Base-by-base conservation (phyloP, 2,329 filamentous ascomycete genomes). In the Penicillium sp. region DNA sequence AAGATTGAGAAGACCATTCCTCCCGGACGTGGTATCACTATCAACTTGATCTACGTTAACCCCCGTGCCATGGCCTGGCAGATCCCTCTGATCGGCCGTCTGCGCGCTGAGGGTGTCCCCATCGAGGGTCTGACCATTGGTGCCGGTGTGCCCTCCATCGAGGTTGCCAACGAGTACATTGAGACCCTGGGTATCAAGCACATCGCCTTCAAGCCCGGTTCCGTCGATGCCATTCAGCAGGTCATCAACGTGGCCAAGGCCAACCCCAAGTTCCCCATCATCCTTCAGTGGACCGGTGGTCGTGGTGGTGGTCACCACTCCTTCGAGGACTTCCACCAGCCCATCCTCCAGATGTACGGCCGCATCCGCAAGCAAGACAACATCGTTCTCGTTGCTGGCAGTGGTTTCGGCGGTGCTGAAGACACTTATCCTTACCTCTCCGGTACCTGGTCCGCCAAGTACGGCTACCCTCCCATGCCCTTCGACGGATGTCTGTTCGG, bases 231-330 rank as follows among this genome's bases (percentile, higher is more conserved):
- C 3, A 96, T 97, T 58, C 90, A 96, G 72, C 80, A 88, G 31
- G 90, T 95, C 55, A 88, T 97, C 75, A 94, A 95, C 74, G 92
- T 97, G 67, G 92, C 92, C 60, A 94, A 90, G 76, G 90, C 90
- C n/a, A 94, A 96, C 72, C 92, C 92, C 2, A 87, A 84, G 27
- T 96, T 97, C 81, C 92, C 92, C n/a, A 84, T 96, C 48, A 86
- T 96, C 49, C 79, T 96, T 58, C 92, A 97, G 76, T 97, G 92
- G 92, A 97, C 92, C 56, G 92, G 92, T 70, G 92, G 92, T 39
- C 88, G 92, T 75, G 92, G 92, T 62, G 92, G 92, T 78, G 92
- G 92, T 53, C 92, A 96, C 73, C 92, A 97, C 78, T 96, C 92
- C 1, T 96, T 88, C 59, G 92, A 97, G 72, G 92, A 97, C 73